These are phyloP conservation scores for Penicillium pancosmium DNA, from an alignment of 495 filamentous ascomycete species.

Conservation along the genomic window DNA sequence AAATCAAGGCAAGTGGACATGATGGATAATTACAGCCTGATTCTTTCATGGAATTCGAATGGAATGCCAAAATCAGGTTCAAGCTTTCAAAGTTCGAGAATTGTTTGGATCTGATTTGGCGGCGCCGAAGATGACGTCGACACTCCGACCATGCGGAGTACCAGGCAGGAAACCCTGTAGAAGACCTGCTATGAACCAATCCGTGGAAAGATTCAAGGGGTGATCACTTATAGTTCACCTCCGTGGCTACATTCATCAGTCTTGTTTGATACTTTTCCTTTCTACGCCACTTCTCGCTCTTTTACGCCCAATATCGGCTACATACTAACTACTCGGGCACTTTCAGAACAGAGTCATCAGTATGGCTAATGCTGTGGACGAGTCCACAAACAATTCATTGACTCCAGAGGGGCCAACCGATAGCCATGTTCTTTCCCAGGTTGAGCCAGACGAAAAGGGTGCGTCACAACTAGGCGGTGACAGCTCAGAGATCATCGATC, in stretches of 20 bases:
- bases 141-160: neutral
- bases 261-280: neutral
- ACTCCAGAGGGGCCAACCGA: conserved; percentile 40
- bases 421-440: conserved; percentile 51
- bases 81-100: neutral
- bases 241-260: neutral
- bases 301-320: neutral
- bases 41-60: neutral
- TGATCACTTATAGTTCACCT: no score
- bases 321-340: neutral
- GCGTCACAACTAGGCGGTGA: conserved; percentile 48
- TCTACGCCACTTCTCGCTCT: neutral
- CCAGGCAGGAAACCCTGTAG: neutral
- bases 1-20: no score
- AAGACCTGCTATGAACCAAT: neutral
- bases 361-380: neutral
- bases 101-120: neutral
- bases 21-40: no score
- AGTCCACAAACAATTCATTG: neutral
- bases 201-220: neutral
- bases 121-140: conserved; percentile 22
- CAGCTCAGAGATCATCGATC: conserved; percentile 57
- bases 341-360: neutral
- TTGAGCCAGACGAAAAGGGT: conserved; percentile 51
- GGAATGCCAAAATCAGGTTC: neutral